Evolutionary conservation across 2,329 filamentous ascomycete species (phyloP).

Genomic region (Fusarium sororula): DNA sequence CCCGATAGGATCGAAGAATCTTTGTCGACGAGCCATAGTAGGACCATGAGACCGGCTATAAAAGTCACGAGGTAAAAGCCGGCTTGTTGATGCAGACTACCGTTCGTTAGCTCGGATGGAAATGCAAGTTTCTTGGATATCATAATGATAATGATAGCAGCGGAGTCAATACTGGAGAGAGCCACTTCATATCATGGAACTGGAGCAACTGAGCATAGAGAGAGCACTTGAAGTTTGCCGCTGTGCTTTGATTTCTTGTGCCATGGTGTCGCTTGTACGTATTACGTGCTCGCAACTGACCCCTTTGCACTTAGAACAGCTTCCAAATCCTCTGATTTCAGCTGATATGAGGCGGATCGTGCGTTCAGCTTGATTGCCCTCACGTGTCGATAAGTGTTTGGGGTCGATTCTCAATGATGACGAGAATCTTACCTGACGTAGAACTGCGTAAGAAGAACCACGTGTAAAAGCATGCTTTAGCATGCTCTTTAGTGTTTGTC

Average conservation of each 20-base stretch:
- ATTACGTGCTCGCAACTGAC: background rate
- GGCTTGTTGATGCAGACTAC: background rate
- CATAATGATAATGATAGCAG: background rate
- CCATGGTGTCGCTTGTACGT: background rate
- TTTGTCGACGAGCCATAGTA: background rate
- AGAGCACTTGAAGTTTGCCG: background rate
- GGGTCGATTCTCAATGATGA: background rate
- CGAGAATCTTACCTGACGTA: background rate
- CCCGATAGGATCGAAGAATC: background rate
- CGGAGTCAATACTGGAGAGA: constrained; percentile 18
- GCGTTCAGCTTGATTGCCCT: background rate
- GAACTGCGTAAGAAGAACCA: background rate
- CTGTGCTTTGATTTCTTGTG: background rate
- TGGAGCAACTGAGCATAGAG: constrained; percentile 25
- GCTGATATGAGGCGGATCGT: constrained; percentile 1
- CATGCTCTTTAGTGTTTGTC: background rate
- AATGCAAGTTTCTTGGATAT: constrained; percentile 1
- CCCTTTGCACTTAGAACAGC: background rate
- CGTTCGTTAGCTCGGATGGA: constrained; percentile 9
- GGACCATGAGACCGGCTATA: background rate
- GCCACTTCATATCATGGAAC: constrained; percentile 18
- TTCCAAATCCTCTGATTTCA: background rate
- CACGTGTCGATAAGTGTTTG: background rate
- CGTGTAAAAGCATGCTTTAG: background rate
- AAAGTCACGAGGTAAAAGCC: background rate